These are phyloP conservation scores for Sclerotinia spermophila DNA, from an alignment of 2,329 filamentous ascomycete genomes.

Conservation along the genomic window DNA sequence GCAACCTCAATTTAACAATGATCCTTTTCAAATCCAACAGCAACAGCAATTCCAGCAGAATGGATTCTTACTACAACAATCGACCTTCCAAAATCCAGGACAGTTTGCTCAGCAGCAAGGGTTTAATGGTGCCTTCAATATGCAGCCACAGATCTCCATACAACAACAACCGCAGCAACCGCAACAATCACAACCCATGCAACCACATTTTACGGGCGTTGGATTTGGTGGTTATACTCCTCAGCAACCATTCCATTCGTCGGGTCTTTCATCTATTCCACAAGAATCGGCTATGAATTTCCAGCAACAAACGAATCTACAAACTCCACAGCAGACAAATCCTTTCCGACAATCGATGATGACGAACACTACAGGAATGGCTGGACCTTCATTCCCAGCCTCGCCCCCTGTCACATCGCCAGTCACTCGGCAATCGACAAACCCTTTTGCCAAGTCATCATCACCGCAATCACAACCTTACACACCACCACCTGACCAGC, in stretches of 20 bases:
- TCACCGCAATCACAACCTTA: constrained; percentile 38
- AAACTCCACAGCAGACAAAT: constrained; percentile 66
- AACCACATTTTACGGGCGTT: constrained; percentile 64
- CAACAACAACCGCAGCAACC: constrained; percentile 37
- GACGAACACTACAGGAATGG: constrained; percentile 49
- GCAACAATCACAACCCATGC: constrained; percentile 46
- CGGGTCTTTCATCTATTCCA: constrained; percentile 52
- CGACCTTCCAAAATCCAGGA: constrained; percentile 41
- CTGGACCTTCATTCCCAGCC: constrained; percentile 41
- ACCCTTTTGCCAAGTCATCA: constrained; percentile 74
- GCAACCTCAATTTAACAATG: constrained; percentile 33
- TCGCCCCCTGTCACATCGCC: constrained; percentile 43
- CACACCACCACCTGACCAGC: constrained; percentile 37
- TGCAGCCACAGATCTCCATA: constrained; percentile 23
- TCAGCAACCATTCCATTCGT: constrained; percentile 57
- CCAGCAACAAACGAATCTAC: constrained; percentile 44
- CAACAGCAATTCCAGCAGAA: constrained; percentile 43
- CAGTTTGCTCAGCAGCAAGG: constrained; percentile 42
- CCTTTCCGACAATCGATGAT: constrained; percentile 93
- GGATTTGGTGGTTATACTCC: constrained; percentile 80
- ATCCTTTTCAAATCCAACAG: constrained; percentile 33
- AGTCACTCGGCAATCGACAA: constrained; percentile 66
- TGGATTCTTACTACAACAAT: constrained; percentile 42
- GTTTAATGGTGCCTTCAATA: constrained; percentile 34
- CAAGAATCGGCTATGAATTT: constrained; percentile 54